Conservation (phyloP, 805 yeast genomes). For the Sugiyamaella mastotermitis region DNA sequence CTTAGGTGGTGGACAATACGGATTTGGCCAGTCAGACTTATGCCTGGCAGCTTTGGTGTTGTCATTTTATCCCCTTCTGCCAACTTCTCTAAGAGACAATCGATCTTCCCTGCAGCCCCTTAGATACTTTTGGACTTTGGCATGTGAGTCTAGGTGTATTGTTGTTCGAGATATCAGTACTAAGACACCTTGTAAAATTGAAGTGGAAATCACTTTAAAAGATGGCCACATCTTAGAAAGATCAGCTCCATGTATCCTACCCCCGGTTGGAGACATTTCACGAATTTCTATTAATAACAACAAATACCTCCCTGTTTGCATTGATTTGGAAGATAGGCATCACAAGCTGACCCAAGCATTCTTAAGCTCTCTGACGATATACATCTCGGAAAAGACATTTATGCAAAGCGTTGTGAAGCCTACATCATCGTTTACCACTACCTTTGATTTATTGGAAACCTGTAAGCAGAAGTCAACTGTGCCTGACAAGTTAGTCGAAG, state of each 20-base stretch:
- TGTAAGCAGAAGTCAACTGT: no score
- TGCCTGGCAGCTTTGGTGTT: slow-evolving; percentile 66
- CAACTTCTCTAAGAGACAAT: slow-evolving; percentile 34
- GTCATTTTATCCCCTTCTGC: slow-evolving; percentile 72
- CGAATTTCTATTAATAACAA: slow-evolving; percentile 37
- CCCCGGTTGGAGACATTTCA: slow-evolving; percentile 46
- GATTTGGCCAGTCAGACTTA: slow-evolving; percentile 56
- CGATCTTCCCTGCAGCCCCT: slow-evolving; percentile 76
- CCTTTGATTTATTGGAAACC: no score
- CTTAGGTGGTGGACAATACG: slow-evolving; percentile 89
- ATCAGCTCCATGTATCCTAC: slow-evolving; percentile 64
- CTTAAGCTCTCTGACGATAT: slow-evolving; percentile 7
- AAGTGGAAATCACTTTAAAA: slow-evolving; percentile 35
- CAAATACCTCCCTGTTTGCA: slow-evolving; percentile 26
- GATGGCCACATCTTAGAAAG: slow-evolving; percentile 34
- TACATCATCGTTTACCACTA: no score
- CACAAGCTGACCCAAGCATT: slow-evolving; percentile 9
- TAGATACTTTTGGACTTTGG: slow-evolving; percentile 84
- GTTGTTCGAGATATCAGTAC: slow-evolving; percentile 65
- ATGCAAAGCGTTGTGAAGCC: no score
- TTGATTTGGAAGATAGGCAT: slow-evolving; percentile 31
- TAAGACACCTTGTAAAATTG: slow-evolving; percentile 46
- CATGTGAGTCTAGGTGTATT: slow-evolving; percentile 78
- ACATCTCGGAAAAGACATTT: slow-evolving; percentile 12
- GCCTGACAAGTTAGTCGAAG: no score